Conservation (phyloP, 2,329 filamentous ascomycete species). For the Fusarium pseudonygamai region DNA sequence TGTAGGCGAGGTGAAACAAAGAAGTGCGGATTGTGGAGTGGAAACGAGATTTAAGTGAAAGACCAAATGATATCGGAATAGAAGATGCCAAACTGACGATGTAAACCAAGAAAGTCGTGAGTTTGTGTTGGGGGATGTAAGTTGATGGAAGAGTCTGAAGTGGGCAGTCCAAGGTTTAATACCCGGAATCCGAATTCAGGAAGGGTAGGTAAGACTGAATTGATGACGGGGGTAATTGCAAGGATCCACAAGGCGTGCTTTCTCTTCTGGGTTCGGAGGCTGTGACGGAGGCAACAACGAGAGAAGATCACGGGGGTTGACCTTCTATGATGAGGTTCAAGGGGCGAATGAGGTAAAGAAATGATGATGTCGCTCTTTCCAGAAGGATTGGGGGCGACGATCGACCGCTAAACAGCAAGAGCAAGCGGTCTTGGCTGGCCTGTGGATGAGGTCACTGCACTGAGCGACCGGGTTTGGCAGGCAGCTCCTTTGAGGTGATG, state of each 20-base stretch:
- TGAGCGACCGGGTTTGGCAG: conserved; percentile 3
- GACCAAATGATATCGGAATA: neutral
- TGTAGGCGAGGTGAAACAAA: neutral
- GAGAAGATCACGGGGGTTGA: neutral
- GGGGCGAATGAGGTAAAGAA: conserved; percentile 11
- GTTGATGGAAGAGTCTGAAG: conserved; percentile 1
- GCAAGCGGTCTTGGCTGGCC: conserved; percentile 5
- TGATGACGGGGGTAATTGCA: conserved; percentile 22
- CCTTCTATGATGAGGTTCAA: neutral
- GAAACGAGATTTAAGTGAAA: neutral
- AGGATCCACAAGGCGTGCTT: conserved; percentile 14
- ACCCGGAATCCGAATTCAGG: conserved; percentile 8
- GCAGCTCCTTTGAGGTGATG: neutral
- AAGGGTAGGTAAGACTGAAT: neutral
- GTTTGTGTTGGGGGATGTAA: conserved; percentile 4
- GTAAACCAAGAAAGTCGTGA: neutral
- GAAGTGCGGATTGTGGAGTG: neutral
- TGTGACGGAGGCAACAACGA: neutral
- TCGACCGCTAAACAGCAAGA: conserved; percentile 21
- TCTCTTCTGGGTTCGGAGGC: neutral
- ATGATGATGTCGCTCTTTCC: conserved; percentile 19
- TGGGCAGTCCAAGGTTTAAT: conserved; percentile 30
- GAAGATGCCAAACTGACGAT: neutral
- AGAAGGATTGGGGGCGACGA: conserved; percentile 12
- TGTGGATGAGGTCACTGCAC: conserved; percentile 28